Evolutionary conservation across 2,329 filamentous ascomycete species (phyloP), one percentile per base, ranked within the genome.

Genomic region (Intubia oerlemansii): DNA sequence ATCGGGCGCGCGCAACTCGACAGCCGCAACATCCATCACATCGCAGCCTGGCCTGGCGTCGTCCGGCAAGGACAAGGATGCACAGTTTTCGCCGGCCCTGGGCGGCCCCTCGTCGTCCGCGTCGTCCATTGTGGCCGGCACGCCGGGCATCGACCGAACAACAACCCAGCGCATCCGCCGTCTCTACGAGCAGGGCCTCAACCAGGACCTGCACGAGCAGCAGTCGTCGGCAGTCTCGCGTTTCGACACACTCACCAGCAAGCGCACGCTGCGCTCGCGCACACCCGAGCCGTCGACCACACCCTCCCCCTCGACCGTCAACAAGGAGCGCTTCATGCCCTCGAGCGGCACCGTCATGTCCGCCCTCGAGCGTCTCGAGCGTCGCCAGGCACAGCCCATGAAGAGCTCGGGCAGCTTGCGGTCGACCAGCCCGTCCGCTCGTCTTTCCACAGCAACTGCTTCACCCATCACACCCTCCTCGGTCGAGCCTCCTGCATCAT

Each of bases 21-120:
- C 84, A 2, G 79, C 82, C 6, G 82, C 81, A 4, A 93, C 82
- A 0, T 93, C 85, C 0, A 57, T 90, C 28, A 68, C 72, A n/a
- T 91, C 82, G 1, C 79, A 85, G 34, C 54, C 54, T 11, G 47
- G 61, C 1, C 10, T 30, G 2, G 13, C 12, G 9, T 46, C 56
- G 4, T 62, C 64, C 2, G 31, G 56, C 17, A 67, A 60, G 36
- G 65, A 69, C 21, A 51, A 47, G 40, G 56, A 59, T n/a, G n/a
- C n/a, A n/a, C n/a, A n/a, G n/a, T n/a, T n/a, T 19, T 47, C 48
- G 8, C 44, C 52, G 13, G 7, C 22, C 27, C 12, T 26, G 25
- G 6, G n/a, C n/a, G n/a, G n/a, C n/a, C n/a, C n/a, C n/a, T 12
- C 25, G 3, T 17, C 11, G 13, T 20, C 30, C 3, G 15, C 25